Conservation (phyloP, 148 eudicot species). For the Rhododendron ovatum region DNA sequence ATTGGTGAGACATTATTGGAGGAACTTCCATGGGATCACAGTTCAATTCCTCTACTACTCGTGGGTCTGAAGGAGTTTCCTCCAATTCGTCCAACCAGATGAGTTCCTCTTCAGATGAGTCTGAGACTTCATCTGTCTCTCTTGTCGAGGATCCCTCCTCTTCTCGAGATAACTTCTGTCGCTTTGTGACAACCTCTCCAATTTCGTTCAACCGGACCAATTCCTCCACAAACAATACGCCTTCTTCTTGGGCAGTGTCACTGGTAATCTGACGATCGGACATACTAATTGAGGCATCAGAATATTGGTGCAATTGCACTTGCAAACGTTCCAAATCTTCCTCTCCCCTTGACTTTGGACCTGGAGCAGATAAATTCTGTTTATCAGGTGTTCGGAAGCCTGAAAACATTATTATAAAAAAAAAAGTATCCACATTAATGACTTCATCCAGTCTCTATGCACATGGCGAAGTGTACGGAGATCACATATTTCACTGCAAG, state of each 20-base stretch:
- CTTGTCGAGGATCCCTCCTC: neutral
- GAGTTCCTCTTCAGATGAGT: neutral
- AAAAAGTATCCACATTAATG: no score
- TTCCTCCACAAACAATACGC: neutral
- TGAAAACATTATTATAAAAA: no score
- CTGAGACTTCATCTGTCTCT: neutral
- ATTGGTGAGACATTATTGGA: neutral
- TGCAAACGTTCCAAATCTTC: neutral
- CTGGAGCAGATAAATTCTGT: no score
- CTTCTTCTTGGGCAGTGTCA: neutral
- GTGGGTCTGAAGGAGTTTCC: neutral
- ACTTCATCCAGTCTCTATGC: no score
- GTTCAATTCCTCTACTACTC: neutral
- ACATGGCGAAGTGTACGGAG: no score
- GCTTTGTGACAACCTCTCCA: neutral
- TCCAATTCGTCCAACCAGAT: neutral
- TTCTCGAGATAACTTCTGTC: neutral
- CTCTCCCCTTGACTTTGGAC: no score
- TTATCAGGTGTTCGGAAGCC: no score
- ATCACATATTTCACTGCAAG: no score
- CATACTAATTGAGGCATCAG: neutral
- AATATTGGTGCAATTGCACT: neutral
- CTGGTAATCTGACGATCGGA: neutral
- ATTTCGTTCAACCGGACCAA: neutral
- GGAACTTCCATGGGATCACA: neutral